Percentiles rank a stretch among this genome's conserved stretches.
These are phyloP conservation scores for Aegilops bicornis DNA, from an alignment of 176 grass and related monocot genomes.

Conservation along the genomic window DNA sequence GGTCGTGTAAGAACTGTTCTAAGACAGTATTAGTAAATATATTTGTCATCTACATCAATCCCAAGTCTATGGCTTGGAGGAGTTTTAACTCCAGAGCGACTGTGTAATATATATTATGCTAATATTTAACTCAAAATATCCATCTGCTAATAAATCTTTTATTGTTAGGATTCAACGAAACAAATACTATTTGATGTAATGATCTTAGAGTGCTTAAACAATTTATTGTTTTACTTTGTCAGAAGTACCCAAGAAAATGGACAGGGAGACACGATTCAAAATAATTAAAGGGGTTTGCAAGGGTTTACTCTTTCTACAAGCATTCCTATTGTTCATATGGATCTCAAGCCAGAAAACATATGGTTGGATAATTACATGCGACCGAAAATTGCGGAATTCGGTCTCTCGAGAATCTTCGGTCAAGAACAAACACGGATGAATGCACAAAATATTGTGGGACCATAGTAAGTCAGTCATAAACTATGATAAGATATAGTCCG, in stretches of 20 bases:
- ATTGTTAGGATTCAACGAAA: too few relatives aligned
- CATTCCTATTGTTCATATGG: neutral
- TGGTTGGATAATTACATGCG: conserved; percentile 15
- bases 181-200: neutral
- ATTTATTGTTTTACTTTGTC: neutral
- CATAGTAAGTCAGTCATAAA: too few relatives aligned
- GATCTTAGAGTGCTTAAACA: neutral
- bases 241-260: neutral
- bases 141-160: too few relatives aligned
- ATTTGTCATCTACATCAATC: neutral
- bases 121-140: too few relatives aligned
- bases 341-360: neutral
- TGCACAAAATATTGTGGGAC: neutral
- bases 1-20: neutral
- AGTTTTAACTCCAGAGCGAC: too few relatives aligned
- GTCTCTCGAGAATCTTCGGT: neutral
- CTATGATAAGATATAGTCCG: too few relatives aligned
- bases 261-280: conserved; percentile 9
- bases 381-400: neutral
- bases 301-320: conserved; percentile 23
- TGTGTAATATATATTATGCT: too few relatives aligned
- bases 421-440: conserved; percentile 1
- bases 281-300: conserved; percentile 21
- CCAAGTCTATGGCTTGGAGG: neutral
- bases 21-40: neutral